Evolutionary conservation across 2,329 filamentous ascomycete species (phyloP), one percentile per base, ranked within the genome.

Genomic region (Ascochyta pisi): DNA sequence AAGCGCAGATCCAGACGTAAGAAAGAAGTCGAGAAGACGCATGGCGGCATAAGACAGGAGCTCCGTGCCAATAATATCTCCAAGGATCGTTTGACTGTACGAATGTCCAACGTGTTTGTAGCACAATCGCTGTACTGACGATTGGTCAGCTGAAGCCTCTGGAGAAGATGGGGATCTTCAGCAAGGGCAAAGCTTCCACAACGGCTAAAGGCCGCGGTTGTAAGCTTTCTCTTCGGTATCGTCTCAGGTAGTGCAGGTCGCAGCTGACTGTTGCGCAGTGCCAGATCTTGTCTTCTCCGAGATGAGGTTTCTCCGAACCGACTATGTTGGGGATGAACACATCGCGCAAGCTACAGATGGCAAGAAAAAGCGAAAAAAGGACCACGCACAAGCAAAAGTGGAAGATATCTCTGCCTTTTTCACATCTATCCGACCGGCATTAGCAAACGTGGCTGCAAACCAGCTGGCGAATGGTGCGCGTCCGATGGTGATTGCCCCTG

Each of bases 271-370:
- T 42, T 39, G 38, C 57, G 53, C 62, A 83, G 81, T 83, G 46
- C 81, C 81, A 26, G 80, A 83, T 66, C 73, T 82, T 37, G 77
- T 79, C 26, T 83, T 83, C 67, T 80, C 80, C 26, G 79, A 82
- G 62, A 80, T 82, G 77, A 77, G 73, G 23, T 83, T 82, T 57
- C 63, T 83, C 38, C 76, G 77, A 50, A 75, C 75, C 52, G 68
- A 73, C 15, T 66, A 62, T 54, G 67, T 62, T 37, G 58, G 66
- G 54, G 48, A 62, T 52, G 61, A 76, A 54, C 53, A 63, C 63
- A 37, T 50, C 47, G 50, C 63, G 61, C 50, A 66, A 60, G 16
- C 67, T 65, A 60, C 60, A 12, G 42, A 57, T 31, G 37, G 54
- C 24, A 63, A 64, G 57, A 75, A 69, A 57, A 74, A 69, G 50